Percentiles rank a stretch among this genome's conserved stretches.
phyloP scores from a whole-genome alignment of 352 stramenopile genomes.

The Phytophthora meadii region DNA sequence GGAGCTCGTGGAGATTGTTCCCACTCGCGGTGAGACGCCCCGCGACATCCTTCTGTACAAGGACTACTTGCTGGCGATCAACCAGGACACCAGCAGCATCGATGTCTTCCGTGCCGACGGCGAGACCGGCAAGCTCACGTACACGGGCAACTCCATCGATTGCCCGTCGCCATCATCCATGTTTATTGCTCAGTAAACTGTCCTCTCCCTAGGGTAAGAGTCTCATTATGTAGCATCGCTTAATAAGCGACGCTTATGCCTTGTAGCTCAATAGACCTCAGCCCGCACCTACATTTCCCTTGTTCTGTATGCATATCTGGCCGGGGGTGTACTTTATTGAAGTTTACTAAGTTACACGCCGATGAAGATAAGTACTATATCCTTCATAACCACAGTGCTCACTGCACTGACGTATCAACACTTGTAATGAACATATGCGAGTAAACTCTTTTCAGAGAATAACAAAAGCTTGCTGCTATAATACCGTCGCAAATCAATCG shows the following conservation, averaged over 20 bases:
- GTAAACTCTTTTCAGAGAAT: too few relatives aligned
- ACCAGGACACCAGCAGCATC: conserved; percentile 70
- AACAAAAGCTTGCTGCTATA: too few relatives aligned
- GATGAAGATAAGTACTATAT: too few relatives aligned
- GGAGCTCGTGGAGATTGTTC: conserved; percentile 50
- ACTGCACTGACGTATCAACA: too few relatives aligned
- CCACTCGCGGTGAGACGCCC: conserved; percentile 59
- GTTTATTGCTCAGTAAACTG: conserved; percentile 38
- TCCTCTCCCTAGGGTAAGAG: conserved; percentile 2
- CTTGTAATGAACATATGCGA: too few relatives aligned
- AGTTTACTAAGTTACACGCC: too few relatives aligned
- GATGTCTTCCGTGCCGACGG: conserved; percentile 64
- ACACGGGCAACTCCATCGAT: conserved; percentile 50
- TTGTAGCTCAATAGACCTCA: conserved; percentile 20
- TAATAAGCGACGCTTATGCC: background rate
- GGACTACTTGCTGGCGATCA: conserved; percentile 65
- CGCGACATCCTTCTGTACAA: conserved; percentile 63
- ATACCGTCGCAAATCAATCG: too few relatives aligned
- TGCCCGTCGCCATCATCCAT: conserved; percentile 63
- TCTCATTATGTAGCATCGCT: conserved; percentile 4
- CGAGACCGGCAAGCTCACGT: conserved; percentile 51
- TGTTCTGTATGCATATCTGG: too few relatives aligned
- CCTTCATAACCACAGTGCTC: too few relatives aligned
- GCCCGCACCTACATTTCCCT: background rate
- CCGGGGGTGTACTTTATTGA: too few relatives aligned